Evolutionary conservation across 768 basidiomycete species (phyloP), one percentile per base, ranked within the genome.

Genomic region (Dendrothele bispora): DNA sequence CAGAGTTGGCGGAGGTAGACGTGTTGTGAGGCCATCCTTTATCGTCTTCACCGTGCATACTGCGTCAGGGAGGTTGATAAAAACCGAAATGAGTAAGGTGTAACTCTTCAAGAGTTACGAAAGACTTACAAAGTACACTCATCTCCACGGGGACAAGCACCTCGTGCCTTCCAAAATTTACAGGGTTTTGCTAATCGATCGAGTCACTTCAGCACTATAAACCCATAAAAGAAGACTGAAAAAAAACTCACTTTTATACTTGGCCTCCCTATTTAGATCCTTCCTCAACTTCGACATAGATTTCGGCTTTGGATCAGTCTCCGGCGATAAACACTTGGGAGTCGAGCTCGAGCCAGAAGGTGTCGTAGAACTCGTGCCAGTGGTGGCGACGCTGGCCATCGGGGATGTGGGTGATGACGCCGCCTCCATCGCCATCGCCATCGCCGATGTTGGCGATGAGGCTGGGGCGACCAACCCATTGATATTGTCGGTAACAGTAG

Each of bases 101-200:
- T n/a, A n/a, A n/a, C n/a, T n/a, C 28, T 26, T 22, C 22, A 29
- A 37, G 37, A 21, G 40, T 26, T 39, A 35, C 39, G 5, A 24
- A 28, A 35, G 29, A 66, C 82, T 62, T 39, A 83, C 83, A 84
- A 85, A 24, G 79, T 83, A 52, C 83, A 85, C 17, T 63, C 67
- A 44, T 68, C 70, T 10, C 82, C 82, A 52, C 71, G 77, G 1
- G 78, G 73, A 57, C 83, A 85, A n/a, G 21, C 63, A 62, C 15
- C 69, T 73, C 27, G 21, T 24, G 62, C 53, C 22, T 64, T 65
- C 55, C 70, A 80, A 57, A 78, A 84, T 58, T 76, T 80, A 62
- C 83, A 85, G 22, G 75, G 77, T 49, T 84, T 84, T 1, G 82
- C 83, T 84, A n/a, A n/a, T n/a, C n/a, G n/a, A n/a, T n/a, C n/a